A percentile compares a stretch with the other conserved stretches of the same genome.
phyloP scores from a whole-genome alignment of 164 flowering plant genomes.

The Chimonanthus praecox region DNA sequence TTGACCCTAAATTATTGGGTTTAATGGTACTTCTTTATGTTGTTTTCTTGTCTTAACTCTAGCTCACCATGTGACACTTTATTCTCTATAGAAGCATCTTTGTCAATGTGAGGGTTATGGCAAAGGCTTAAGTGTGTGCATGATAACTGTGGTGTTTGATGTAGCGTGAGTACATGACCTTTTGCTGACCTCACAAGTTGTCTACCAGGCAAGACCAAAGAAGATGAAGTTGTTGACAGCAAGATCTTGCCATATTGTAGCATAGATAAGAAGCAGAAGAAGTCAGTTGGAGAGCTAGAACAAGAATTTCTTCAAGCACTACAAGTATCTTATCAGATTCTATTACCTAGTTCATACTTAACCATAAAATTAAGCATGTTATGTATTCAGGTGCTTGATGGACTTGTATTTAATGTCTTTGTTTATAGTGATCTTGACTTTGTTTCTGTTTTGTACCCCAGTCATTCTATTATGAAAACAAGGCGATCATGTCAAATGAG shows the following conservation, averaged over 20 bases:
- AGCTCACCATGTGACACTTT: no score
- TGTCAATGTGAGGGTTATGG: neutral
- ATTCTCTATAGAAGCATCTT: neutral
- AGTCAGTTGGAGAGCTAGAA: constrained; percentile 83
- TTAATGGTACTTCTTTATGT: no score
- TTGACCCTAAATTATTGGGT: no score
- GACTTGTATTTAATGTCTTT: neutral
- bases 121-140: neutral
- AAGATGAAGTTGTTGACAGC: constrained; percentile 60
- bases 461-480: constrained; percentile 95
- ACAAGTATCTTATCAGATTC: constrained; percentile 41
- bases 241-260: constrained; percentile 78
- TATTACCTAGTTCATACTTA: neutral
- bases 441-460: constrained; percentile 16
- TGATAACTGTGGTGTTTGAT: neutral
- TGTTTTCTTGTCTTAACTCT: no score
- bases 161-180: no score
- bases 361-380: neutral
- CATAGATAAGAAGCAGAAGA: constrained; percentile 53
- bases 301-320: constrained; percentile 95
- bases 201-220: constrained; percentile 56
- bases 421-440: constrained; percentile 2
- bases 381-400: constrained; percentile 2
- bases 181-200: neutral
- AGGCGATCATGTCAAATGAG: constrained; percentile 94